Base-by-base conservation (phyloP, 1,284 basidiomycete species). In the Testicularia cyperi region DNA sequence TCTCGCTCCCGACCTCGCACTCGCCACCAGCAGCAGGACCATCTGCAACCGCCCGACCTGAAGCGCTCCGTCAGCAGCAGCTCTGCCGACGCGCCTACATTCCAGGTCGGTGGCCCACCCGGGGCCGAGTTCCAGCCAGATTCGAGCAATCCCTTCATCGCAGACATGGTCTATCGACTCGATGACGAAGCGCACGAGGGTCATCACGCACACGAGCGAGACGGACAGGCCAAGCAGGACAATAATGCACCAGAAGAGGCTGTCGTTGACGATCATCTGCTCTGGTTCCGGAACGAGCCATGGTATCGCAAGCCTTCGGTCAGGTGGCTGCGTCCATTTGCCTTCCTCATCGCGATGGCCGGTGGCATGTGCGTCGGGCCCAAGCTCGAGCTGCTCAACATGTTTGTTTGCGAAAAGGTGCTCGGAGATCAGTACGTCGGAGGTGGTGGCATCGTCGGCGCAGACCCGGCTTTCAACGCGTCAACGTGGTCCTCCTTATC, bases 281-380 rank as follows among this genome's bases (percentile, higher is more conserved):
- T 39, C 10, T 70, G 68, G 69, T 55, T 66, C 40, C 51, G 54
- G 7, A 44, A 43, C 6, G 20, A 51, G 27, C 70, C 70, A 2
- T 72, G 69, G 69, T 72, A 65, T 28, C 51, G 54, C 9, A 60
- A 46, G 8, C 72, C 72, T 0, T 57, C 62, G 2, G 63, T 66
- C 22, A 42, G 60, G 26, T 73, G 69, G 68, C 43, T 75, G 6
- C 36, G 64, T 20, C 72, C 70, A 0, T 47, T 74, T 23, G 54
- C 62, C 13, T 44, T 75, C 8, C 27, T 72, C 20, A 60, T 74
- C 29, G 44, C 71, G 15, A 38, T 68, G 25, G 57, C 63, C 4
- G 49, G 49, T 5, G 72, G 73, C 5, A 65, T 72, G 38, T 47
- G 65, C 46, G 66, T 76, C 41, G 62, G 69, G 13, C 62, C 71